Evolutionary conservation across 768 basidiomycete species (phyloP), one percentile per base, ranked within the genome.

Genomic region (Pulveroboletus frians): DNA sequence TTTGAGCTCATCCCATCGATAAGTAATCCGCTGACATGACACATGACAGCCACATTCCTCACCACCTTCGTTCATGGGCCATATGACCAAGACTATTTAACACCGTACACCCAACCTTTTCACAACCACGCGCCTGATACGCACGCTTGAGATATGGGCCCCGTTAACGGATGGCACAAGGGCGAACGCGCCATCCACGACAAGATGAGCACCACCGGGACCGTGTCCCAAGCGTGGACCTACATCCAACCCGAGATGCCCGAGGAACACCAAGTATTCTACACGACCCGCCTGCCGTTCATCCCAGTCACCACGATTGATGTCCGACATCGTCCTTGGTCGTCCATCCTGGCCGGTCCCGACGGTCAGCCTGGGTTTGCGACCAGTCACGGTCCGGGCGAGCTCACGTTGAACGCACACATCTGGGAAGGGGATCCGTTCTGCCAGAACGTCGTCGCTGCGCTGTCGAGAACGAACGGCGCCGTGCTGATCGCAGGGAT

Each of bases 341-440:
- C 75, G 3, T 81, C 79, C 3, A 72, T 84, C 29, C 66, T 83
- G 7, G 71, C 77, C 0, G 75, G 71, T 5, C 47, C 54, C 13
- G 68, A 71, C 31, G 81, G 79, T 4, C 53, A 64, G 35, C 69
- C 71, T 15, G 79, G 78, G 1, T 83, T 80, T 31, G 55, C 53
- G 60, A 79, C 36, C 48, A 60, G 36, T 56, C 66, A 36, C 64
- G 71, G 18, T 56, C 56, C 35, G 60, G 75, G 55, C 66, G 66
- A 50, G 66, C 67, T 26, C 53, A 81, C 31, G 52, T 60, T 41
- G 65, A 62, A 71, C 34, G 72, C 73, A 4, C 60, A 61, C 17
- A 49, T 77, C 4, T 81, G 78, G 79, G 68, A 73, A 1, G 81
- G 81, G 0, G 83, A 85, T 38, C 83, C 83, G 2, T 63, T 83